These are phyloP conservation scores for Penicillium digitatum DNA, from an alignment of 2,329 filamentous ascomycete species.

Conservation along the genomic window DNA sequence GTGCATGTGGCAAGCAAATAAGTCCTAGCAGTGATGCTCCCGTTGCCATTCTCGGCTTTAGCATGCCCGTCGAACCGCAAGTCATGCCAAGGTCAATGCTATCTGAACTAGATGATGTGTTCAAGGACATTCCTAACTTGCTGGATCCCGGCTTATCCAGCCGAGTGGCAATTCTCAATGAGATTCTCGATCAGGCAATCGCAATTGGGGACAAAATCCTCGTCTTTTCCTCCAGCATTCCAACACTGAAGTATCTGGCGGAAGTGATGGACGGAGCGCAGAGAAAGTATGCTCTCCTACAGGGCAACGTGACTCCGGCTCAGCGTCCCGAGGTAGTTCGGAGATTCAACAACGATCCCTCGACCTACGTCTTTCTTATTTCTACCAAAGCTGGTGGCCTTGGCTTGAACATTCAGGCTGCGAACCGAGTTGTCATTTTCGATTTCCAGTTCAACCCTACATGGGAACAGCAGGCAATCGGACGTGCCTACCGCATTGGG, in stretches of 20 bases:
- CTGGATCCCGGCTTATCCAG: conserved; percentile 56
- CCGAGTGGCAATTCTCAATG: conserved; percentile 63
- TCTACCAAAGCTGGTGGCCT: conserved; percentile 78
- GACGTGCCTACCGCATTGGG: conserved; percentile 78
- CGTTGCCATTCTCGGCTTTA: no score
- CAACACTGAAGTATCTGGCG: conserved; percentile 66
- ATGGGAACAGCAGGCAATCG: conserved; percentile 81
- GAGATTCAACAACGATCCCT: conserved; percentile 59
- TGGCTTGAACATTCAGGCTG: conserved; percentile 77
- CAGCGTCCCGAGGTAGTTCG: conserved; percentile 63
- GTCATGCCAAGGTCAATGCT: conserved; percentile 7
- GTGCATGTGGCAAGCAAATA: not conserved
- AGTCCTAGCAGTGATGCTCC: not conserved
- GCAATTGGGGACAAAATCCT: conserved; percentile 67
- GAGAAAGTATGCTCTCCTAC: conserved; percentile 57
- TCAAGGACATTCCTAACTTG: conserved; percentile 30
- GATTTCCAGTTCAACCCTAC: conserved; percentile 79
- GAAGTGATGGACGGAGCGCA: conserved; percentile 50
- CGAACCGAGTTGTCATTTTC: conserved; percentile 81
- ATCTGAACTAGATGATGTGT: conserved; percentile 32
- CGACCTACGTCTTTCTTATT: conserved; percentile 65
- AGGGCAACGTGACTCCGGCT: conserved; percentile 58
- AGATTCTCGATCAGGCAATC: conserved; percentile 65
- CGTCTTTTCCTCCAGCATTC: conserved; percentile 71
- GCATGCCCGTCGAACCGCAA: conserved; percentile 6